phyloP scores from a whole-genome alignment of 345 rosid species.

The Physaria fendleri region DNA sequence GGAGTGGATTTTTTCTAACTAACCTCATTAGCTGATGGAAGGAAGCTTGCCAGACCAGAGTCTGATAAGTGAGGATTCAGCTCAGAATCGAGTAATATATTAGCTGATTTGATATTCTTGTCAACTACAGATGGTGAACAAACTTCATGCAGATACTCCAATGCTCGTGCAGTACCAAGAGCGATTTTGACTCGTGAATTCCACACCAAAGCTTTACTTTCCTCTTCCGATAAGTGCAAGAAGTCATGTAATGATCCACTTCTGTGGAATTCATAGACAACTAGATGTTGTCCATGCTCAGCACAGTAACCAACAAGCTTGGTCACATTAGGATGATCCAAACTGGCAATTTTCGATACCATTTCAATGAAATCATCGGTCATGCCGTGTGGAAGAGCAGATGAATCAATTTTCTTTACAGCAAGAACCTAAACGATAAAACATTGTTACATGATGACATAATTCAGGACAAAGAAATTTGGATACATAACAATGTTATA shows the following conservation, averaged over 20 bases:
- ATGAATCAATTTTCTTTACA: constrained; percentile 84
- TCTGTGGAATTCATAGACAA: constrained; percentile 75
- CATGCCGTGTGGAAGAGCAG: constrained; percentile 53
- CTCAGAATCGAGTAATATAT: constrained; percentile 74
- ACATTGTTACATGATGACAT: background rate
- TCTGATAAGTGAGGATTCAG: constrained; percentile 94
- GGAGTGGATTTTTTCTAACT: background rate
- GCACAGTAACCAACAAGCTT: constrained; percentile 90
- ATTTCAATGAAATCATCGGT: constrained; percentile 65
- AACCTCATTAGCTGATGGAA: constrained; percentile 80
- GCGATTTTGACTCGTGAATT: constrained; percentile 90
- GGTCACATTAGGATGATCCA: constrained; percentile 86
- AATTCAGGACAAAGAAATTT: background rate
- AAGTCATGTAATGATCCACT: constrained; percentile 88
- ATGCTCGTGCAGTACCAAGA: constrained; percentile 85
- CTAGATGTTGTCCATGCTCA: constrained; percentile 88
- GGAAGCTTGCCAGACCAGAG: constrained; percentile 71
- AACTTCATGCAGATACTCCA: constrained; percentile 96
- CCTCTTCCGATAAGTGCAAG: constrained; percentile 70
- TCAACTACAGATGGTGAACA: constrained; percentile 86
- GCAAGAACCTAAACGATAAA: constrained; percentile 62
- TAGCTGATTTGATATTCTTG: constrained; percentile 84
- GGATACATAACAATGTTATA: background rate
- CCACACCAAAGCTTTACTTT: constrained; percentile 80
- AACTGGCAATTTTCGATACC: constrained; percentile 63